Conservation (phyloP, 345 rosid species). For the Streptanthus diversifolius region DNA sequence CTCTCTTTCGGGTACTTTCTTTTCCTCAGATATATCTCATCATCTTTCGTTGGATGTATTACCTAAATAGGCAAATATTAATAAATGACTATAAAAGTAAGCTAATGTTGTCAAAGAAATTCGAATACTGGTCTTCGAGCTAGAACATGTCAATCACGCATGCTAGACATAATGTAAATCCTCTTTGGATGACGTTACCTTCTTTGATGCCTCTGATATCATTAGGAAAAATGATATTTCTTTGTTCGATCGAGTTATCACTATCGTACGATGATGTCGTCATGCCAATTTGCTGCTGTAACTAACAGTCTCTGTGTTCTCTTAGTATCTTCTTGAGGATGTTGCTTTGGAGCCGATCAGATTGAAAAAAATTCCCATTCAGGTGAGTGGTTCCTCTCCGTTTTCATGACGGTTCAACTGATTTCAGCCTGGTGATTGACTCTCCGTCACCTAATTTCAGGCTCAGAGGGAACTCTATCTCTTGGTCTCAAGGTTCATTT, state of each 20-base stretch:
- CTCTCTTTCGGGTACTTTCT: slow-evolving; percentile 62
- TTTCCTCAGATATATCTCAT: neutral
- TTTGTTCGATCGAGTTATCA: neutral
- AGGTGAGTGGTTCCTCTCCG: slow-evolving; percentile 42
- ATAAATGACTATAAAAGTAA: neutral
- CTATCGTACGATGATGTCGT: neutral
- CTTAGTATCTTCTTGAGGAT: slow-evolving; percentile 88
- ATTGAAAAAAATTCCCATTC: slow-evolving; percentile 71
- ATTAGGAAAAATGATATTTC: neutral
- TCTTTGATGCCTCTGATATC: slow-evolving; percentile 2
- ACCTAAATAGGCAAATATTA: neutral
- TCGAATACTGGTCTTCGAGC: neutral
- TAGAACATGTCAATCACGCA: neutral
- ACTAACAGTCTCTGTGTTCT: slow-evolving; percentile 10
- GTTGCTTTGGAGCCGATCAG: slow-evolving; percentile 64
- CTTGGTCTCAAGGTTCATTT: slow-evolving; percentile 81
- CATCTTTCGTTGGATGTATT: slow-evolving; percentile 12
- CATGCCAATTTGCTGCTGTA: slow-evolving; percentile 3
- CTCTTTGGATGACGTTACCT: neutral
- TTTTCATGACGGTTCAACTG: slow-evolving; percentile 1
- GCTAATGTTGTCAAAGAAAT: neutral
- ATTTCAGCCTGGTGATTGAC: slow-evolving; percentile 4
- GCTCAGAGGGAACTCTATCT: slow-evolving; percentile 84
- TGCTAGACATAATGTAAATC: neutral
- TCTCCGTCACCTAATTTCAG: slow-evolving; percentile 36